A percentile compares a stretch with the other conserved stretches of the same genome.
Conservation (phyloP, 495 filamentous ascomycete genomes). For the Trichoderma reesei region DNA sequence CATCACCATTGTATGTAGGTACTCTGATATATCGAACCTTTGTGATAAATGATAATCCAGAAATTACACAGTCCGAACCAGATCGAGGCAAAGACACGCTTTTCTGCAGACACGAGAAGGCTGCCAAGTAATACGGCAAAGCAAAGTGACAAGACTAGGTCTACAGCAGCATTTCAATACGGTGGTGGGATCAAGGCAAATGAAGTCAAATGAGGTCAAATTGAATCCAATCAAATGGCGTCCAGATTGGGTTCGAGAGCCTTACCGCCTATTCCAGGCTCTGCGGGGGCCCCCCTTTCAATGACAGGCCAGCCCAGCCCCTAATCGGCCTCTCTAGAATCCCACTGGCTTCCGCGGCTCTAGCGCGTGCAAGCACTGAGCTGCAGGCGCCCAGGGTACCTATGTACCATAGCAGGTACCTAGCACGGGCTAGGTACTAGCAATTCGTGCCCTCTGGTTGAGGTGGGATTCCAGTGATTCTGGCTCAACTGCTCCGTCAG, state of each 20-base stretch:
- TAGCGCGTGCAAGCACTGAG: constrained; percentile 5
- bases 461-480: no score
- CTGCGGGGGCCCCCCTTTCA: background rate
- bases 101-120: no score
- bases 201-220: background rate
- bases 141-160: no score
- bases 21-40: no score
- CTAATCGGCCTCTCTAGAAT: constrained; percentile 5
- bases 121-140: no score
- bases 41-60: no score
- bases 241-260: background rate
- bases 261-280: background rate
- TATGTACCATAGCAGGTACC: background rate
- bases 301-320: background rate
- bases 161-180: no score
- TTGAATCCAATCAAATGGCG: background rate
- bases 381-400: background rate
- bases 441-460: background rate
- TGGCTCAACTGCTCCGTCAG: no score
- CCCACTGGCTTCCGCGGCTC: background rate
- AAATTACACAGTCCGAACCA: no score
- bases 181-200: no score
- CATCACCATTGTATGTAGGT: no score
- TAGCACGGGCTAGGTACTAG: background rate
- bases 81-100: no score